Evolutionary conservation across 2,329 filamentous ascomycete species (phyloP).

Genomic region (Zasmidium cellare): DNA sequence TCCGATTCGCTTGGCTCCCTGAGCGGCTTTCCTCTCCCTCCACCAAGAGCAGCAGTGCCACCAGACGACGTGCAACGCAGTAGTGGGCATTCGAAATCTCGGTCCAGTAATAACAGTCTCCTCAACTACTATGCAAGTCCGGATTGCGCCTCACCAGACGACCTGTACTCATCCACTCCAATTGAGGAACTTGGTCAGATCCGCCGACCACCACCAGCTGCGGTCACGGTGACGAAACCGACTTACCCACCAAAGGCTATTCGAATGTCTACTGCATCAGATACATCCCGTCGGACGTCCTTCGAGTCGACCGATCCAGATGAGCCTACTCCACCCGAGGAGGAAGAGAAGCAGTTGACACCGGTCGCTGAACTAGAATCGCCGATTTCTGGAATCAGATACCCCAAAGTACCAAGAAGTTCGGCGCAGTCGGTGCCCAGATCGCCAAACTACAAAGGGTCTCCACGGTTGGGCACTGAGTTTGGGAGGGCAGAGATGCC

Average conservation of each 20-base stretch:
- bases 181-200: conserved; percentile 27
- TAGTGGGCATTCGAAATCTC: conserved; percentile 8
- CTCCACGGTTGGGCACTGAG: conserved; percentile 1
- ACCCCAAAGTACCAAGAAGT: conserved; percentile 50
- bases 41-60: conserved; percentile 8
- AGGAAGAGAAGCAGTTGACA: conserved; percentile 43
- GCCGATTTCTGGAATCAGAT: conserved; percentile 45
- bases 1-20: conserved; percentile 3
- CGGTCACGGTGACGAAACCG: conserved; percentile 25
- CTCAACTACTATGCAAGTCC: conserved; percentile 35
- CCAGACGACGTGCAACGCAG: not conserved
- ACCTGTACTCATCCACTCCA: conserved; percentile 19
- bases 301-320: conserved; percentile 49
- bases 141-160: conserved; percentile 28
- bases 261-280: conserved; percentile 25
- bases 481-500: not conserved
- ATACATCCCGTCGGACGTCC: conserved; percentile 41
- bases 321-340: conserved; percentile 48
- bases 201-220: conserved; percentile 20
- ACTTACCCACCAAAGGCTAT: conserved; percentile 26
- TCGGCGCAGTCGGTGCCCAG: conserved; percentile 49
- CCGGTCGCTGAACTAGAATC: conserved; percentile 42
- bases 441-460: conserved; percentile 20
- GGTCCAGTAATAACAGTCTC: conserved; percentile 18
- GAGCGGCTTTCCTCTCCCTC: conserved; percentile 10